phyloP scores from a whole-genome alignment of 306 rosid species.

The Senna siamea region DNA sequence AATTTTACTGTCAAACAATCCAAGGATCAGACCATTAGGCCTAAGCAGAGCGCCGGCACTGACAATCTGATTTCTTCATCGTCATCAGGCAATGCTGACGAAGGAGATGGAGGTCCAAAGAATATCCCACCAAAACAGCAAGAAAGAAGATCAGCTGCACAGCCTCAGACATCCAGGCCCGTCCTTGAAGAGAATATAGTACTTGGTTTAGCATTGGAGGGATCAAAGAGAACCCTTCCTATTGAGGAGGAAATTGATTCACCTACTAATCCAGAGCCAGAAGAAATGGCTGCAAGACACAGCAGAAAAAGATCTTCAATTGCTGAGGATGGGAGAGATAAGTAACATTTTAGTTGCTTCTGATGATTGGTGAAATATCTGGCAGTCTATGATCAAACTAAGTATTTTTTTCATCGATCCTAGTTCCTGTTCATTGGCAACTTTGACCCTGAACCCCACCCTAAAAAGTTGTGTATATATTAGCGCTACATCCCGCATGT shows the following conservation, averaged over 20 bases:
- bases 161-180: constrained; percentile 53
- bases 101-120: constrained; percentile 48
- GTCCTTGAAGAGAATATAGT: constrained; percentile 83
- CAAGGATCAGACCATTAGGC: constrained; percentile 15
- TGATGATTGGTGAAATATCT: constrained; percentile 37
- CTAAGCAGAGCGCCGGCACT: too few species aligned
- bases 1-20: constrained; percentile 40
- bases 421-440: constrained; percentile 12
- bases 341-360: constrained; percentile 52
- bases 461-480: constrained; percentile 35
- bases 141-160: constrained; percentile 53
- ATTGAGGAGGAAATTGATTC: constrained; percentile 64
- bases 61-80: constrained; percentile 40
- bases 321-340: constrained; percentile 57
- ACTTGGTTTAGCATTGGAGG: constrained; percentile 91
- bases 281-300: constrained; percentile 63
- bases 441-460: constrained; percentile 29
- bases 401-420: constrained; percentile 19
- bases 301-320: constrained; percentile 61
- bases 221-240: constrained; percentile 95
- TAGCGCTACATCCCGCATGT: neutral
- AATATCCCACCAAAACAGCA: constrained; percentile 52
- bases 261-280: constrained; percentile 43
- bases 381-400: constrained; percentile 42
- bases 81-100: constrained; percentile 50